A percentile compares a stretch with the other conserved stretches of the same genome.
Evolutionary conservation across 768 basidiomycete genomes (phyloP).

Genomic region (Psilocybe tampanensis): DNA sequence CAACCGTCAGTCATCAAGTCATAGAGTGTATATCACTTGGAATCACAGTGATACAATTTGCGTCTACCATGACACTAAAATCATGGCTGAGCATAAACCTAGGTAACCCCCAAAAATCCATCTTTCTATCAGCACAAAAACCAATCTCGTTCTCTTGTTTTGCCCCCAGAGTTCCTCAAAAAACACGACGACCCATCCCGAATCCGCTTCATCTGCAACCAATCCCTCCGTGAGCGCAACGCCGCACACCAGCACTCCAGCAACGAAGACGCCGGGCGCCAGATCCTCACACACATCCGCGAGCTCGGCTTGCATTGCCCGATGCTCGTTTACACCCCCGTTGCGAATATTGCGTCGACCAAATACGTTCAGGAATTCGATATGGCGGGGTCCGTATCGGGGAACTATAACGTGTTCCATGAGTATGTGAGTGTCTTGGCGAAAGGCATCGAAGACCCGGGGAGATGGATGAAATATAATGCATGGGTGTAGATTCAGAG

Average conservation of each 20-base stretch:
- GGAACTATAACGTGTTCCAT: constrained; percentile 2
- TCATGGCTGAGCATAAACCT: constrained; percentile 3
- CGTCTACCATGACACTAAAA: background rate
- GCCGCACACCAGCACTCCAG: background rate
- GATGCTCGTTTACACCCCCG: background rate
- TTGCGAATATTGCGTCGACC: background rate
- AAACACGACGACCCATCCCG: background rate
- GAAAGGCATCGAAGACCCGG: background rate
- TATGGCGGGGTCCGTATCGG: background rate
- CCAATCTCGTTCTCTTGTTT: background rate
- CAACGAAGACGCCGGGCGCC: constrained; percentile 1
- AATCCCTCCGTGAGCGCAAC: constrained; percentile 5
- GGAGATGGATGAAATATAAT: constrained; percentile 5
- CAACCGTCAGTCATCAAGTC: background rate
- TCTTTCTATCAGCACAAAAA: background rate
- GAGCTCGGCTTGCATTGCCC: background rate
- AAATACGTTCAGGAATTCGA: constrained; percentile 1
- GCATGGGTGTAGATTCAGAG: background rate
- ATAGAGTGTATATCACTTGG: background rate
- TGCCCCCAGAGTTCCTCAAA: constrained; percentile 2
- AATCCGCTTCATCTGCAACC: constrained; percentile 2
- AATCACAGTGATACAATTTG: constrained; percentile 4
- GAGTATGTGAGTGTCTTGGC: background rate
- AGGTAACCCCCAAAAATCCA: background rate
- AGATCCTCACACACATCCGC: constrained; percentile 1